These are phyloP conservation scores for Penicillium fuscoglaucum DNA, from an alignment of 2,329 filamentous ascomycete genomes.

Conservation along the genomic window DNA sequence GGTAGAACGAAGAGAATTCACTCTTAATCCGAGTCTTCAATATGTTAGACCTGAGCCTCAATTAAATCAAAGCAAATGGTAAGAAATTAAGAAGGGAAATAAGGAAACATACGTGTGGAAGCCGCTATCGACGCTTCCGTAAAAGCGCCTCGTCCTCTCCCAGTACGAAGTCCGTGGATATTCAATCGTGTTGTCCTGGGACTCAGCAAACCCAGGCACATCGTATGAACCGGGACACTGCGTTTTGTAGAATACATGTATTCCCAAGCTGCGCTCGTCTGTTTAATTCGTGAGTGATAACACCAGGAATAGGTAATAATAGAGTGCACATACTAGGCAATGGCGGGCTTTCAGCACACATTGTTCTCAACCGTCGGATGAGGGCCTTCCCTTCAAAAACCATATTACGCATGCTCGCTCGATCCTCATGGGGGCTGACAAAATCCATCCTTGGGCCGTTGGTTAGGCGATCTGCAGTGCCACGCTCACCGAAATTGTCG, in stretches of 20 bases:
- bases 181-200: background rate
- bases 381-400: background rate
- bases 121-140: background rate
- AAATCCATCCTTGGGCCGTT: background rate
- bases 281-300: background rate
- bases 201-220: background rate
- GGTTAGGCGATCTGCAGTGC: background rate
- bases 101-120: background rate
- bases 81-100: background rate
- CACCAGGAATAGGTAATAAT: background rate
- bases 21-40: background rate
- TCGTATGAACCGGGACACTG: background rate
- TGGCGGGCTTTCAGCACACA: background rate
- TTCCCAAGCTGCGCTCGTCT: background rate
- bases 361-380: background rate
- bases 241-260: background rate
- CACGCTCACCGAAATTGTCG: background rate
- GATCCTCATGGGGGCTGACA: background rate
- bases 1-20: background rate
- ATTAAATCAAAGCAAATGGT: background rate
- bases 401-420: background rate
- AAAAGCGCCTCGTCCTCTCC: background rate
- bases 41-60: background rate
- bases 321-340: background rate
- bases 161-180: background rate